Percentiles rank a stretch among this genome's conserved stretches.
Evolutionary conservation across 2,329 filamentous ascomycete genomes (phyloP).

Genomic region (Coniochaeta sp.): DNA sequence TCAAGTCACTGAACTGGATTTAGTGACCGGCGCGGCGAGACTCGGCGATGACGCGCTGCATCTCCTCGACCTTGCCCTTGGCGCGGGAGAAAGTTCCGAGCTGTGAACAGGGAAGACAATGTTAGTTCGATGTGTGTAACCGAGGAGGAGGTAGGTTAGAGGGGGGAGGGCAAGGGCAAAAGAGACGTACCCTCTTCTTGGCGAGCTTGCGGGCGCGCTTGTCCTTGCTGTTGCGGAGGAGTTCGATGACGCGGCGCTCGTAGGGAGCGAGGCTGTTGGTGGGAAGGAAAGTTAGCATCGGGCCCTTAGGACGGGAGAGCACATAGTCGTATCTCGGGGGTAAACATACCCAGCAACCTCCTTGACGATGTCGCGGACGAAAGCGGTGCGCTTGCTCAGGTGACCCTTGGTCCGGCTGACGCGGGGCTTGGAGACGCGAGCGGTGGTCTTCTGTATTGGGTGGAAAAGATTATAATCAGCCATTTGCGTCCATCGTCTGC

Average conservation of each 20-base stretch:
- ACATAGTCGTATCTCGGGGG: background rate
- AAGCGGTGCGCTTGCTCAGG: constrained; percentile 92
- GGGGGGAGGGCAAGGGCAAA: background rate
- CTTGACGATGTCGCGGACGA: constrained; percentile 96
- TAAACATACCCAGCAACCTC: constrained; percentile 84
- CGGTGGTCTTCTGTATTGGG: constrained; percentile 68
- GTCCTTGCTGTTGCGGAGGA: constrained; percentile 98
- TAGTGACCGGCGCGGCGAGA: constrained; percentile 64
- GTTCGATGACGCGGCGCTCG: constrained; percentile 97
- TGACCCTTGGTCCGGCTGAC: constrained; percentile 88
- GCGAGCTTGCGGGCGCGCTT: constrained; percentile 98
- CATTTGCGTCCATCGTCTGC: constrained; percentile 57
- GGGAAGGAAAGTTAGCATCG: constrained; percentile 4
- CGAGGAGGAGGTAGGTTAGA: background rate
- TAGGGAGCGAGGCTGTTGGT: constrained; percentile 71
- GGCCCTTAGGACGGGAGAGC: background rate
- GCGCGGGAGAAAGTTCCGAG: constrained; percentile 98
- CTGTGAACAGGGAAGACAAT: constrained; percentile 40
- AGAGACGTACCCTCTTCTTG: constrained; percentile 93
- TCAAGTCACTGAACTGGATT: too few relatives aligned
- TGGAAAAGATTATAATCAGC: constrained; percentile 17
- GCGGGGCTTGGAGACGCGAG: constrained; percentile 69
- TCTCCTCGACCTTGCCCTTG: constrained; percentile 99
- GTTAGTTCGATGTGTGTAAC: constrained; percentile 6
- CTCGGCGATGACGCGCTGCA: constrained; percentile 96